These are phyloP conservation scores for Phalaenopsis hybrid DNA, from an alignment of 116 monocot species.

Conservation along the genomic window DNA sequence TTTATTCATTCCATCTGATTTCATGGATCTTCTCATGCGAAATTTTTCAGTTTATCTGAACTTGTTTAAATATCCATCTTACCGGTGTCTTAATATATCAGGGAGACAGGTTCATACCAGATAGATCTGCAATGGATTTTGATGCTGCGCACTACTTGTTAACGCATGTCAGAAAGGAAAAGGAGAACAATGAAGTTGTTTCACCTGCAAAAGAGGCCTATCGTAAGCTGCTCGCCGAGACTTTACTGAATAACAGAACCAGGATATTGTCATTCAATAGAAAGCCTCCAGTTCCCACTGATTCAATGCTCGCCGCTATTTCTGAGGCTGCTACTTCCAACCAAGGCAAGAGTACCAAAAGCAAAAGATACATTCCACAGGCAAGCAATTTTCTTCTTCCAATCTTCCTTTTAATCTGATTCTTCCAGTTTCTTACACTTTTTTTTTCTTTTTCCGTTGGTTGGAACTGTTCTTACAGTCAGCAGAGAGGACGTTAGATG, in stretches of 20 bases:
- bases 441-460: neutral
- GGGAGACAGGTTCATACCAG: constrained; percentile 81
- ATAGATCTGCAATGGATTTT: constrained; percentile 65
- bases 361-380: constrained; percentile 54
- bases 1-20: neutral
- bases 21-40: neutral
- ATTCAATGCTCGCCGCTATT: constrained; percentile 10
- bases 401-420: neutral
- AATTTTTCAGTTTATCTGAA: neutral
- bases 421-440: neutral
- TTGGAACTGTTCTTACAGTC: constrained; percentile 19
- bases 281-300: constrained; percentile 37
- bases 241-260: constrained; percentile 50
- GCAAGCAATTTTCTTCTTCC: constrained; percentile 8
- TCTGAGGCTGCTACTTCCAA: constrained; percentile 9
- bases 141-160: constrained; percentile 57
- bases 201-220: constrained; percentile 76
- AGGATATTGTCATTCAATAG: constrained; percentile 67
- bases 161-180: constrained; percentile 43
- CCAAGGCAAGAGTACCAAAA: constrained; percentile 25
- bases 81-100: constrained; percentile 5
- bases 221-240: constrained; percentile 51
- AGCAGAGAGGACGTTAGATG: constrained; percentile 59
- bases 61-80: neutral
- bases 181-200: constrained; percentile 27